Evolutionary conservation across 768 basidiomycete genomes (phyloP).

Genomic region (Vararia minispora): DNA sequence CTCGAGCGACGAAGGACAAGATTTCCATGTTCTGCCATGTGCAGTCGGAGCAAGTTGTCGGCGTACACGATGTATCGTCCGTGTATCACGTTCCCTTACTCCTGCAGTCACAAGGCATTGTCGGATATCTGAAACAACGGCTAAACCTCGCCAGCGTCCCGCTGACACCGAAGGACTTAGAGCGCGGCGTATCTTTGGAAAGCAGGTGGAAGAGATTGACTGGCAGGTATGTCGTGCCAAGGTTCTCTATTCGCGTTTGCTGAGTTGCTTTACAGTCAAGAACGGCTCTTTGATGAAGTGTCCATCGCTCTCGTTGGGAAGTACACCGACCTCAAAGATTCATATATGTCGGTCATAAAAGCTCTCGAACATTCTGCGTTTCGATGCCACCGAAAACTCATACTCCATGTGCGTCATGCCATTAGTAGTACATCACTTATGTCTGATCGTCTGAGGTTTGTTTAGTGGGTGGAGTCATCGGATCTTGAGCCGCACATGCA

Average conservation of each 20-base stretch:
- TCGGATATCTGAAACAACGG: constrained; percentile 71
- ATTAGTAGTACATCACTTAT: not conserved
- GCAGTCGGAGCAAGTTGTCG: constrained; percentile 76
- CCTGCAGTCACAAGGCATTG: constrained; percentile 85
- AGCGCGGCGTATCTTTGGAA: constrained; percentile 55
- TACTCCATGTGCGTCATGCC: constrained; percentile 51
- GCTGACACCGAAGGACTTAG: constrained; percentile 43
- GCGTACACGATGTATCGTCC: constrained; percentile 91
- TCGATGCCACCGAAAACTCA: constrained; percentile 76
- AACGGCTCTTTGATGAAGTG: constrained; percentile 82
- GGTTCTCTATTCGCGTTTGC: not conserved
- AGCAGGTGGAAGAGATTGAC: constrained; percentile 79
- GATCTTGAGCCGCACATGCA: constrained; percentile 79
- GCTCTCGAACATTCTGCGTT: constrained; percentile 95
- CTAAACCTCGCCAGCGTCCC: constrained; percentile 57
- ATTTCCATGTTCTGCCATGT: constrained; percentile 99
- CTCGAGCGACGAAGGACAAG: constrained; percentile 81
- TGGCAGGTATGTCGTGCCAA: constrained; percentile 38
- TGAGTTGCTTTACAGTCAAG: constrained; percentile 49
- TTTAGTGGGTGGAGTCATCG: constrained; percentile 95
- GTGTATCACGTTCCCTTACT: constrained; percentile 96
- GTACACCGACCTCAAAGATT: constrained; percentile 94
- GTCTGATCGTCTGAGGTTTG: not conserved
- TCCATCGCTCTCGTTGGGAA: constrained; percentile 91
- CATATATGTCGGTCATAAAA: constrained; percentile 97